Conservation (phyloP, 345 rosid genomes). For the Hibiscus trionum region DNA sequence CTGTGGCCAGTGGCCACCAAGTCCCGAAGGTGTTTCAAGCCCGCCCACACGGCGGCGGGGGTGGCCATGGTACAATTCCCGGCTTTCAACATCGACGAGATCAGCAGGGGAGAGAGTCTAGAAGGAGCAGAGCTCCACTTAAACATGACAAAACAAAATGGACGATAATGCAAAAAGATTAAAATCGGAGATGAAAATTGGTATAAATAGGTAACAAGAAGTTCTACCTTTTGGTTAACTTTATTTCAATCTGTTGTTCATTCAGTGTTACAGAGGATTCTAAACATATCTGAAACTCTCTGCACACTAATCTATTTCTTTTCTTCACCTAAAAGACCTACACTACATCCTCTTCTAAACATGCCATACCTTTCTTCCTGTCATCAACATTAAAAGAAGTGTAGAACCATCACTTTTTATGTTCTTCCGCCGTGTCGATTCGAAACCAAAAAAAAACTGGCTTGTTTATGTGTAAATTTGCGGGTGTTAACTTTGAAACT, state of each 20-base stretch:
- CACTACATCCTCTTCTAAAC: conserved; percentile 14
- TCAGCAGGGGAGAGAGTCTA: too few relatives aligned
- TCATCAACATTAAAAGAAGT: conserved; percentile 19
- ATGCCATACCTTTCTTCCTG: conserved; percentile 13
- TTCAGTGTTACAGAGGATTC: conserved; percentile 13
- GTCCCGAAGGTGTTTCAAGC: too few relatives aligned
- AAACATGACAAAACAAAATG: neutral
- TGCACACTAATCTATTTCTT: conserved; percentile 14
- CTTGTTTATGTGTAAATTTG: conserved; percentile 14
- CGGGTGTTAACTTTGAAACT: conserved; percentile 17
- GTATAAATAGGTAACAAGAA: neutral
- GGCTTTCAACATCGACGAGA: too few relatives aligned
- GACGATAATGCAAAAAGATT: neutral
- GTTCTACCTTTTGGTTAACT: neutral
- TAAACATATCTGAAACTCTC: conserved; percentile 6
- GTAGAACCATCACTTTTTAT: conserved; percentile 22
- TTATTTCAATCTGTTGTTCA: conserved; percentile 11
- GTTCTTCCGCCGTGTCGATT: conserved; percentile 16
- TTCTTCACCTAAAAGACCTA: conserved; percentile 16
- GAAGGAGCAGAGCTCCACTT: too few relatives aligned
- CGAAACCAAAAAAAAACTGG: neutral
- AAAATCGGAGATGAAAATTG: neutral
- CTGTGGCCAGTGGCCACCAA: too few relatives aligned
- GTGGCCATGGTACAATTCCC: too few relatives aligned
- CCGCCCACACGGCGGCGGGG: too few relatives aligned